phyloP scores from a whole-genome alignment of 345 rosid species.

The Eucalyptus marginata region DNA sequence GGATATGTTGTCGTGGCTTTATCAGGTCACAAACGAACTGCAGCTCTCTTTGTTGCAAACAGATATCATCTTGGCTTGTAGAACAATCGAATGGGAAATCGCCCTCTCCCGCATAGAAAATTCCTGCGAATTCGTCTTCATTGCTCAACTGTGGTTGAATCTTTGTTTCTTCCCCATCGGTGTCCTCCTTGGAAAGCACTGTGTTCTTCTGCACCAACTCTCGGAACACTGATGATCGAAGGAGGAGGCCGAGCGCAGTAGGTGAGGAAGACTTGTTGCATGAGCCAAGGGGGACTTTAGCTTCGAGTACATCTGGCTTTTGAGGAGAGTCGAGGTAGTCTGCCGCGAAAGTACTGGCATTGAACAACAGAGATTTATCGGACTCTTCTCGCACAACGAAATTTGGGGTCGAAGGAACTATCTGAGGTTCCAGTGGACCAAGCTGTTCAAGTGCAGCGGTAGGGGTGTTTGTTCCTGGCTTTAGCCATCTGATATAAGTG shows the following conservation, averaged over 20 bases:
- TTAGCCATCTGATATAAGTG: slow-evolving; percentile 33
- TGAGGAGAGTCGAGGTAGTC: slow-evolving; percentile 5
- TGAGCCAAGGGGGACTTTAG: background rate
- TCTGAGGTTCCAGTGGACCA: background rate
- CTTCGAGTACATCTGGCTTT: slow-evolving; percentile 7
- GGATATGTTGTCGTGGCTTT: background rate
- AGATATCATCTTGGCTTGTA: slow-evolving; percentile 3
- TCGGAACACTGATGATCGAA: slow-evolving; percentile 38
- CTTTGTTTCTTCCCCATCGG: slow-evolving; percentile 24
- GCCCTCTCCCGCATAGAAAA: slow-evolving; percentile 20
- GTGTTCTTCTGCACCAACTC: slow-evolving; percentile 43
- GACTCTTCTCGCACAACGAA: slow-evolving; percentile 11
- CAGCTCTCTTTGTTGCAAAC: slow-evolving; percentile 11
- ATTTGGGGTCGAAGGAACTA: background rate
- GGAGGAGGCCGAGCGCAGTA: slow-evolving; percentile 40
- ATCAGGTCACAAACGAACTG: slow-evolving; percentile 7
- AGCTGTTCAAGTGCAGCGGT: slow-evolving; percentile 4
- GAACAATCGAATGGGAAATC: slow-evolving; percentile 18
- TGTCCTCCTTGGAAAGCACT: slow-evolving; percentile 7
- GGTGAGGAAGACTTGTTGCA: slow-evolving; percentile 23
- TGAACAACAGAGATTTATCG: slow-evolving; percentile 1
- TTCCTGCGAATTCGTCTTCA: slow-evolving; percentile 22
- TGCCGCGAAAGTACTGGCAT: background rate
- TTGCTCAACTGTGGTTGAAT: background rate
- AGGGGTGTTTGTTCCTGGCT: slow-evolving; percentile 16